Conservation (phyloP, 345 rosid species). For the Eucalyptus caleyi region DNA sequence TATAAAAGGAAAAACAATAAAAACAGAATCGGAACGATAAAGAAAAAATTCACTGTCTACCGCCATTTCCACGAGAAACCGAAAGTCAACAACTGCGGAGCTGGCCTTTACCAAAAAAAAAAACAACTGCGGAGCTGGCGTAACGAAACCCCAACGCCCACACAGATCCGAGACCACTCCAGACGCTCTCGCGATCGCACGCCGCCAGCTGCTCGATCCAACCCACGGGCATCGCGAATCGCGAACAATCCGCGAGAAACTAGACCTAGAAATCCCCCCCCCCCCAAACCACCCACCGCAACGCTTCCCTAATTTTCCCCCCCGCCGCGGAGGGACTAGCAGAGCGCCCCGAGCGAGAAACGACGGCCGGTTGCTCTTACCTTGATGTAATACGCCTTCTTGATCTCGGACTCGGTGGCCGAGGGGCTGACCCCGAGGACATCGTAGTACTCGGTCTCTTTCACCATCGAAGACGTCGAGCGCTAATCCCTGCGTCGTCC, state of each 20-base stretch:
- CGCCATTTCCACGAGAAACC: not conserved
- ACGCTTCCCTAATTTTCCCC: not conserved
- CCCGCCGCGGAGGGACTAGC: not conserved
- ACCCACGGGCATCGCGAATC: not conserved
- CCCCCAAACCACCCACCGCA: not conserved
- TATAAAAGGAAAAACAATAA: not conserved
- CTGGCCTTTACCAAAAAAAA: too few relatives aligned
- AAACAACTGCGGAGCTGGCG: not conserved
- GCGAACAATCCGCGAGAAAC: not conserved
- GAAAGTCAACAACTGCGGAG: not conserved
- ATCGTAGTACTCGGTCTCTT: conserved; percentile 90
- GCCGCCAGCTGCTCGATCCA: not conserved
- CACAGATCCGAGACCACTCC: not conserved
- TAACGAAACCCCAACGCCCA: not conserved
- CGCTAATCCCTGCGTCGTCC: not conserved
- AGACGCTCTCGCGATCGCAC: not conserved
- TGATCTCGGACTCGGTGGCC: conserved; percentile 90
- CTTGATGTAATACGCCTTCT: conserved; percentile 94
- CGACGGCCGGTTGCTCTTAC: conserved; percentile 4
- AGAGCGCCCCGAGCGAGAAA: not conserved
- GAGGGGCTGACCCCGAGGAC: conserved; percentile 86
- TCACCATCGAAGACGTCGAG: conserved; percentile 46
- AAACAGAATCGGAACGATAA: not conserved
- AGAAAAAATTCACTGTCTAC: not conserved
- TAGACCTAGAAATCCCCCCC: not conserved